Percentiles rank a stretch among this genome's conserved stretches.
phyloP scores from a whole-genome alignment of 345 rosid genomes.

The Ailanthus altissimus region DNA sequence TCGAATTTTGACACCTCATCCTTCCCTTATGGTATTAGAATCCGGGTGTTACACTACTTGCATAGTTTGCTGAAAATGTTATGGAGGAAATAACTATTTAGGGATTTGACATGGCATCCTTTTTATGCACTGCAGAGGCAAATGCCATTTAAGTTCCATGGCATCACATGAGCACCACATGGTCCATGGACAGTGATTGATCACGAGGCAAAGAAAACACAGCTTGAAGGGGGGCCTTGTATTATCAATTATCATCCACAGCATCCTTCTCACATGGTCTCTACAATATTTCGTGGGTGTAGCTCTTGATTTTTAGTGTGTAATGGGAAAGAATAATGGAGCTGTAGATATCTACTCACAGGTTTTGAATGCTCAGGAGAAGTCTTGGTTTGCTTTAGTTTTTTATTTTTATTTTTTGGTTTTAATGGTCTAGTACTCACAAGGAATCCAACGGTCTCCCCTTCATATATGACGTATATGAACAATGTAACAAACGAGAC shows the following conservation, averaged over 20 bases:
- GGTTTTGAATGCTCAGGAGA: constrained; percentile 24
- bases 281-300: neutral
- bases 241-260: constrained; percentile 1
- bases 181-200: constrained; percentile 28
- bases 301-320: constrained; percentile 9
- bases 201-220: neutral
- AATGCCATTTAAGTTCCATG: constrained; percentile 22
- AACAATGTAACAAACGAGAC: neutral
- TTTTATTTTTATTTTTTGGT: constrained; percentile 7
- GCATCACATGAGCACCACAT: constrained; percentile 32
- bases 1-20: no score
- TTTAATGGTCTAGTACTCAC: neutral
- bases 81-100: neutral
- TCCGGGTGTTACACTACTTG: neutral
- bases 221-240: neutral
- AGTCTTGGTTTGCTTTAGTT: neutral
- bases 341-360: constrained; percentile 13
- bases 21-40: no score
- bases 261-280: constrained; percentile 9
- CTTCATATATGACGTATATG: neutral
- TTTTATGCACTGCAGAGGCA: neutral
- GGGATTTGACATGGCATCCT: neutral
- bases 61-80: neutral
- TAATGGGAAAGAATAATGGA: constrained; percentile 20
- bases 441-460: neutral